These are phyloP conservation scores for Penicillium angulare DNA, from an alignment of 495 filamentous ascomycete genomes.

Conservation along the genomic window DNA sequence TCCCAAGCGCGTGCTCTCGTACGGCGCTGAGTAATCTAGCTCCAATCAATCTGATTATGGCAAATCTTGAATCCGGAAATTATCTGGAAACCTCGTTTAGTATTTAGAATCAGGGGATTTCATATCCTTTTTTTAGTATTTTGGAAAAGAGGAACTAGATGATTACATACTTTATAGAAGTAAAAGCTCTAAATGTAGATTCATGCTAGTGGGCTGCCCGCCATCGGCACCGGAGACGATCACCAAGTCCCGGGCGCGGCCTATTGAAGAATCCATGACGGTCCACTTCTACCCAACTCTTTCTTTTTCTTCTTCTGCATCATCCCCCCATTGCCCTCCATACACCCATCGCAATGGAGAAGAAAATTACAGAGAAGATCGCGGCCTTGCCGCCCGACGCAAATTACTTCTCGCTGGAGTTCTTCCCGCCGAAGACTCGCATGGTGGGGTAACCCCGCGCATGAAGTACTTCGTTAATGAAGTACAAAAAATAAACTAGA, in stretches of 20 bases:
- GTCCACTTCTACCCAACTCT: conserved; percentile 28
- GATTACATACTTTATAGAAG: background rate
- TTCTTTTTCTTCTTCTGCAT: conserved; percentile 13
- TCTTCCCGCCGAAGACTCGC: conserved; percentile 95
- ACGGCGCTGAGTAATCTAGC: conserved; percentile 24
- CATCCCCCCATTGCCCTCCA: conserved; percentile 16
- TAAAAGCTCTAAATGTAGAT: background rate
- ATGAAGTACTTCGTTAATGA: background rate
- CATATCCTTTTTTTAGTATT: too few species aligned
- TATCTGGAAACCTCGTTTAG: background rate
- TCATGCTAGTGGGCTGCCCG: conserved; percentile 10
- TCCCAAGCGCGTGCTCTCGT: conserved; percentile 6
- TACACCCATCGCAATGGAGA: conserved; percentile 42
- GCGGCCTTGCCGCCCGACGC: conserved; percentile 78
- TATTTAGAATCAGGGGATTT: background rate
- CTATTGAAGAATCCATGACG: conserved; percentile 18
- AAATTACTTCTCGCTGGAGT: conserved; percentile 94
- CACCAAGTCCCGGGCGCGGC: conserved; percentile 18
- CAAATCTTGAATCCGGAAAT: conserved; percentile 8
- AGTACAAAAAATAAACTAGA: background rate
- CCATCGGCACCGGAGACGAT: conserved; percentile 19
- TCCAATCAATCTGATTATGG: conserved; percentile 7
- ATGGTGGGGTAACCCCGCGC: conserved; percentile 60
- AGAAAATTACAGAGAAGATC: conserved; percentile 96
- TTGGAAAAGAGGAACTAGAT: too few species aligned